Evolutionary conservation across 2,329 filamentous ascomycete genomes (phyloP), one percentile per base, ranked within the genome.

Genomic region (Pseudogymnoascus sp.): DNA sequence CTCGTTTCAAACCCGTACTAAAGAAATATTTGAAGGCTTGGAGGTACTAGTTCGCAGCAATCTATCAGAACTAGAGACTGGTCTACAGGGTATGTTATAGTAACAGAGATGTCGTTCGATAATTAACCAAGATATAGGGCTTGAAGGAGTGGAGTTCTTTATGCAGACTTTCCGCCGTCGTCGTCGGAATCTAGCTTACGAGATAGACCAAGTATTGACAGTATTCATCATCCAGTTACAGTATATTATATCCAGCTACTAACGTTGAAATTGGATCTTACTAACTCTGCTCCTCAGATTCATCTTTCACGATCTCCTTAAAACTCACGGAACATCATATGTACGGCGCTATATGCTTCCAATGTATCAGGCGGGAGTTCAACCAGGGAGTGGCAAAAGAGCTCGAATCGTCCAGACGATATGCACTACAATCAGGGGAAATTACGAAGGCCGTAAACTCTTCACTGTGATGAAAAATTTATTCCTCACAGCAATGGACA

Each of bases 261-360:
- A 15, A 5, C 7, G 17, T 35, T 26, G 13, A 13, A 47, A 35
- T 17, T 21, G 13, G 17, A 54, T 35, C 15, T 9, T 13, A 11
- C 54, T 57, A 59, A 37, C 35, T 37, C 1, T 10, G 15, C 44
- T 39, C 35, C 11, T 15, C 29, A 62, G 63, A 39, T 59, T 29
- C 9, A 57, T 63, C 44, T 64, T 59, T 21, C 63, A 64, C 47
- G 60, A 64, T 29, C 60, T 64, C 17, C 33, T 64, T 17, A 60
- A 58, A 31, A 61, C 57, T 36, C 63, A 64, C 29, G 57, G 57
- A 33, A 44, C 62, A 40, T 64, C 62, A 3, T 64, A 60, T 36
- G 44, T 59, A 10, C 63, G 61, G 62, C 57, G 59, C 9, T 29
- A 41, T 15, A 61, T 64, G 60, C 36, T 47, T 4, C 62, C 63